Conservation (phyloP, 495 filamentous ascomycete species). For the Clohesyomyces aquaticus region DNA sequence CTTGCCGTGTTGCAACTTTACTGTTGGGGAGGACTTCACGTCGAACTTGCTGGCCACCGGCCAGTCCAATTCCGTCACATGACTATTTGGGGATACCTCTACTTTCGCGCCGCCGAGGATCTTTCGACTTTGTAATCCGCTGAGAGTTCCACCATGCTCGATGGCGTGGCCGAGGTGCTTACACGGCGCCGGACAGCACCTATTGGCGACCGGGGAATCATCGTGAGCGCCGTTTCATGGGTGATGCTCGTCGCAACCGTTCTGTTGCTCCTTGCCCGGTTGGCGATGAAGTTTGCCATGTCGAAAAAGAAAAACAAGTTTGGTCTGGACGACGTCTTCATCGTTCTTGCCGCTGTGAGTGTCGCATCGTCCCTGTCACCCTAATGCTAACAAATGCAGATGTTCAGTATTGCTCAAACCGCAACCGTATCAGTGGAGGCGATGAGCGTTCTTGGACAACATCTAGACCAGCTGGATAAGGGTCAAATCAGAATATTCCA, state of each 20-base stretch:
- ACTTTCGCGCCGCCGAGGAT: conserved; percentile 13
- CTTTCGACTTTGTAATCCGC: conserved; percentile 5
- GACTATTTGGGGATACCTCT: conserved; percentile 13
- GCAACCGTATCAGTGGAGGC: conserved; percentile 22
- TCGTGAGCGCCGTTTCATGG: conserved; percentile 32
- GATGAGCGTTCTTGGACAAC: conserved; percentile 21
- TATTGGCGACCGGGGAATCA: conserved; percentile 24
- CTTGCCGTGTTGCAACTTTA: conserved; percentile 9
- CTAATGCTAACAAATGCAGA: conserved; percentile 17
- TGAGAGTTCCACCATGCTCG: conserved; percentile 24
- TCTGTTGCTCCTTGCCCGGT: conserved; percentile 17
- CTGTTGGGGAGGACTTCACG: conserved; percentile 22
- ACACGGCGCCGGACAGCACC: conserved; percentile 14
- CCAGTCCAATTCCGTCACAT: conserved; percentile 26
- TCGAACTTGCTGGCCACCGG: conserved; percentile 33
- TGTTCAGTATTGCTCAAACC: conserved; percentile 33
- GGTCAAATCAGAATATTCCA: conserved; percentile 23
- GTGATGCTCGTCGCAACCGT: conserved; percentile 19
- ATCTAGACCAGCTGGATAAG: neutral
- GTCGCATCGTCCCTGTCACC: neutral
- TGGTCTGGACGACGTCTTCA: conserved; percentile 28
- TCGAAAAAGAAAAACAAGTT: conserved; percentile 10
- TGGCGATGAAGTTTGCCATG: conserved; percentile 30
- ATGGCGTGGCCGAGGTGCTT: conserved; percentile 27
- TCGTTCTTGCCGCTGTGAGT: conserved; percentile 32